Base-by-base conservation (phyloP, 176 grass and related monocot genomes). In the Triticum monococcum region DNA sequence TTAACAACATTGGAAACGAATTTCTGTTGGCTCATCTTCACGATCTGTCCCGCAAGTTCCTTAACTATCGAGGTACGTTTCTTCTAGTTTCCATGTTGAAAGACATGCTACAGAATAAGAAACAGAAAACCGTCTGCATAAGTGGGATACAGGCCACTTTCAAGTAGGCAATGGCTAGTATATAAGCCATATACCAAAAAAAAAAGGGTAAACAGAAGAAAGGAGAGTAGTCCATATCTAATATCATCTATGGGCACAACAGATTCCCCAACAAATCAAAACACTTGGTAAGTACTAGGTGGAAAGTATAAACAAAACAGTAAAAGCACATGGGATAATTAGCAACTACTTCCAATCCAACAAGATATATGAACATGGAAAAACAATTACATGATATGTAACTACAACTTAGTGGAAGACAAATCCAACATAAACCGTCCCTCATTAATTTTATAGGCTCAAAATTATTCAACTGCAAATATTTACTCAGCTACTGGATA, bases 401-500 rank as follows among this genome's bases (percentile, higher is more conserved):
- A 30, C 28, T 30, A 30, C 28, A 30, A 30, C 28, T 30, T 30
- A 30, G 28, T 30, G 28, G 28, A 30, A 30, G 28, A 30, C 28
- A 30, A 30, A 30, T 30, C 28, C 28, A 36, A 60, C 37, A 78
- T 41, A 77, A 64, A 0, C 45, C 35, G 82, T 79, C 14, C 12
- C 10, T 79, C 23, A 35, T 52, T 78, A 18, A 6, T 71, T 59
- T 80, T 67, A 80, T 40, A 45, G 17, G 11, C 13, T 32, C 4
- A 61, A 75, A 54, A 68, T 75, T 46, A 8, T 72, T 22, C 12
- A 73, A 75, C 30, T 1, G 45, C 61, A 73, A 64, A 72, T 72
- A 81, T 64, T 50, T 41, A 61, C 46, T 25, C 87, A n/a, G 32
- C 40, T 88, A 95, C 83, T 98, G 95, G 72, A 98, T 95, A 71